Evolutionary conservation across 108 stramenopile species (phyloP).

Genomic region (Aurantiochytrium sp.): DNA sequence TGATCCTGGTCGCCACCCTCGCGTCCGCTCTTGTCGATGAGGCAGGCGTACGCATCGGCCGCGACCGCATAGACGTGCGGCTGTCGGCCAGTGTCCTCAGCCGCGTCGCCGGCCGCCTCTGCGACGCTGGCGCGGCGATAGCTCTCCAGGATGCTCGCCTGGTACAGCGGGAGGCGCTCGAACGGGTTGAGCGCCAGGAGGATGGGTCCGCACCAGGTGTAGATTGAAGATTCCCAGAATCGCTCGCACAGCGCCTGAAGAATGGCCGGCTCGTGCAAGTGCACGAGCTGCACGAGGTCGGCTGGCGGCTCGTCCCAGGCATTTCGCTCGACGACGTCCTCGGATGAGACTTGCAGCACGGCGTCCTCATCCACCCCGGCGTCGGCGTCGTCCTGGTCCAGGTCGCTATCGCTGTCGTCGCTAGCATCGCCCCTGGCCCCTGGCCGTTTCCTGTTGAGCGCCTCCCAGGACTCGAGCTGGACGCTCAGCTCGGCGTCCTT

Average conservation of each 20-base stretch:
- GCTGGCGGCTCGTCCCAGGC: not conserved
- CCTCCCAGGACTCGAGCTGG: slow-evolving; percentile 9
- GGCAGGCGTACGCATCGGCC: slow-evolving; percentile 85
- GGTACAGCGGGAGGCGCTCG: slow-evolving; percentile 83
- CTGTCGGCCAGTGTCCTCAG: slow-evolving; percentile 38
- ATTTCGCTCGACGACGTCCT: not conserved
- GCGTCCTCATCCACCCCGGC: not conserved
- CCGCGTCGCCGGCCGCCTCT: not conserved
- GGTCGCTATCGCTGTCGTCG: not conserved
- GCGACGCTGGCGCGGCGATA: slow-evolving; percentile 49
- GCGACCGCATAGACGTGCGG: slow-evolving; percentile 89
- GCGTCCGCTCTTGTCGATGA: slow-evolving; percentile 58
- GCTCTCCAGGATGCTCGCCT: slow-evolving; percentile 61
- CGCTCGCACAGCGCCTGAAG: slow-evolving; percentile 39
- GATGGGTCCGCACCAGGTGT: slow-evolving; percentile 83
- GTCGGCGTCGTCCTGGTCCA: not conserved
- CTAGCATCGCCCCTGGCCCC: not conserved
- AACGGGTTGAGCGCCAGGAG: slow-evolving; percentile 87
- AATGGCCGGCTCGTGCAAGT: slow-evolving; percentile 37
- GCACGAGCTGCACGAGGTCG: not conserved
- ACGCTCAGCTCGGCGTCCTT: not conserved
- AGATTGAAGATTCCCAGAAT: slow-evolving; percentile 75
- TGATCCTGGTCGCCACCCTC: slow-evolving; percentile 33
- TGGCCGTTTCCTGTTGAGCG: not conserved
- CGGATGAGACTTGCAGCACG: not conserved